Base-by-base conservation (phyloP, 495 filamentous ascomycete species). In the Tirmania nivea region DNA sequence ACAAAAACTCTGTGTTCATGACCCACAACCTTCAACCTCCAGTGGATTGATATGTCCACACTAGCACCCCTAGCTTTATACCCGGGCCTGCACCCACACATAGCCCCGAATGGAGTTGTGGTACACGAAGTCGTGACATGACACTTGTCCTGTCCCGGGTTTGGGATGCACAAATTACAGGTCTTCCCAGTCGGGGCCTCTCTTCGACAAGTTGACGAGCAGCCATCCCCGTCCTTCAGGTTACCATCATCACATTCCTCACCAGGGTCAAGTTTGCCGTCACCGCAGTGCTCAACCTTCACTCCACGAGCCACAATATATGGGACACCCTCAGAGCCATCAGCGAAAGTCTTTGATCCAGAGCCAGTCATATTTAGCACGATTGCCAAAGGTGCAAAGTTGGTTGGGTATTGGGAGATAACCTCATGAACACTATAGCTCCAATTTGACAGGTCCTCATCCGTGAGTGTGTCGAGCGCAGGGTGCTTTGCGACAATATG, bases 241-340 rank as follows among this genome's bases (percentile, higher is more conserved):
- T 74, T 72, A 8, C 68, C 67, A 55, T 73, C 66, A 47, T 74
- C 72, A 35, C 72, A 73, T 48, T 74, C 68, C 56, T 74, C 72
- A 2, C 61, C 62, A 49, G 65, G 61, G 10, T 61, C 53, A 3
- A 63, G 21, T 6, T 62, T 59, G 35, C 69, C 71, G 50, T 74
- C 66, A 31, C 72, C 71, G 52, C 71, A 74, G 10, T 69, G 69
- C 10, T 67, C 52, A 3, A 70, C 70, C 17, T 69, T 71, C 16
- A 68, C 71, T 25, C 71, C 71, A 17, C 71, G 69, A 42, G 69
- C 67, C 49, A 73, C 65, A 51, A 74, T 74, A 56, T 74, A 74
- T 45, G 71, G 71, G 25, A 73, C 64, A 21, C 71, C 71, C 12
- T 54, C 54, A 11, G 67, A 67, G 1, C 59, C 60, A 37, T 74